phyloP scores from a whole-genome alignment of 75 land plant genomes.

The Cupressus sempervirens region DNA sequence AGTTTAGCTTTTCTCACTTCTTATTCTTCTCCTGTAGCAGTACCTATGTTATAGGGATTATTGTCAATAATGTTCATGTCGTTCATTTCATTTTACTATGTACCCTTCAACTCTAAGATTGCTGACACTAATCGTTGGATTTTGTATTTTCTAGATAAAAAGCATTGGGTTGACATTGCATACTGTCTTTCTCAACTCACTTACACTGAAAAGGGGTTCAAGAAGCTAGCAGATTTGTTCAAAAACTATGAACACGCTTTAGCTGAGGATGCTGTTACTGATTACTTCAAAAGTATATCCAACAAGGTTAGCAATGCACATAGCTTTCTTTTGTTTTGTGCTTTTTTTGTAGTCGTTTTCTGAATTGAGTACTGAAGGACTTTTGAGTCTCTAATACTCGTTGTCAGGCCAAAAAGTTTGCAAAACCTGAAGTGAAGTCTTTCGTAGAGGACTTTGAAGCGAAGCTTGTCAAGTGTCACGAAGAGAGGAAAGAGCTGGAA shows the following conservation, averaged over 20 bases:
- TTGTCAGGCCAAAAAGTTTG: slow-evolving; percentile 82
- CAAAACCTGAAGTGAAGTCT: slow-evolving; percentile 78
- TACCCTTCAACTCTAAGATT: neutral
- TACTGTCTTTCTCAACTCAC: slow-evolving; percentile 94
- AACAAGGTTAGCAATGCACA: slow-evolving; percentile 53
- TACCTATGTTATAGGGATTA: neutral
- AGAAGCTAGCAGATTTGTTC: slow-evolving; percentile 81
- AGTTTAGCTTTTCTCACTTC: neutral
- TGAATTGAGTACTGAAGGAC: neutral
- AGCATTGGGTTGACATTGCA: slow-evolving; percentile 84
- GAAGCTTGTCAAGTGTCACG: slow-evolving; percentile 63
- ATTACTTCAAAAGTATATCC: slow-evolving; percentile 71
- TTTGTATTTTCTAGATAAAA: slow-evolving; percentile 37
- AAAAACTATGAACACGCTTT: slow-evolving; percentile 82
- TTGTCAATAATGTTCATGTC: neutral
- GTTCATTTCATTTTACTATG: neutral
- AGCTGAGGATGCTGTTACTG: slow-evolving; percentile 72
- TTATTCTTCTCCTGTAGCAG: neutral
- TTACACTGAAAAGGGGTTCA: slow-evolving; percentile 81
- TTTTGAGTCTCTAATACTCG: neutral
- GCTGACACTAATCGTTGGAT: neutral
- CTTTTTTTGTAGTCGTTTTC: neutral
- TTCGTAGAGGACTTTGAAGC: slow-evolving; percentile 89
- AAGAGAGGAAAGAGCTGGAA: slow-evolving; percentile 81
- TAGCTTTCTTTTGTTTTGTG: neutral